Conservation (phyloP, 495 filamentous ascomycete genomes). For the Aspergillus nanangensis region DNA sequence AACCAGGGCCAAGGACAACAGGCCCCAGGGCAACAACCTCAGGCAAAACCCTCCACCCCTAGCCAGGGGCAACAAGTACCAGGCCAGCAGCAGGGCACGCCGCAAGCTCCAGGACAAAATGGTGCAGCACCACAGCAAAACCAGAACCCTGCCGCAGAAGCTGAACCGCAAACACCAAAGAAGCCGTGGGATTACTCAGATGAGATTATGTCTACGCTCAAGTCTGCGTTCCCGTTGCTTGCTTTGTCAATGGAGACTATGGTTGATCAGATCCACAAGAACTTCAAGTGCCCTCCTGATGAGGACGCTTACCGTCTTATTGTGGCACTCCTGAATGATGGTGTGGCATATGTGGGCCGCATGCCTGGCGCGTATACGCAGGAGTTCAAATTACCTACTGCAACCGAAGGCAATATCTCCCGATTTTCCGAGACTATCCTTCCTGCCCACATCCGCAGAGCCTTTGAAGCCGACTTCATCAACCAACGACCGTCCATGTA, state of each 20-base stretch:
- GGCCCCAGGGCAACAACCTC: slow-evolving; percentile 20
- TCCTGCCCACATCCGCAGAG: slow-evolving; percentile 83
- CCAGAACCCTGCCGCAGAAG: slow-evolving; percentile 16
- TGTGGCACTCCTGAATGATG: slow-evolving; percentile 93
- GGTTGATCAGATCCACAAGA: slow-evolving; percentile 96
- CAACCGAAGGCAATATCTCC: slow-evolving; percentile 93
- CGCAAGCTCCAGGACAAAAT: slow-evolving; percentile 39
- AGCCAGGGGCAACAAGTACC: slow-evolving; percentile 27
- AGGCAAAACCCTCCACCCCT: slow-evolving; percentile 20
- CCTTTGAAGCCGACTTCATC: slow-evolving; percentile 96
- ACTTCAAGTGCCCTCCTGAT: slow-evolving; percentile 97
- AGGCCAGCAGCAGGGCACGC: slow-evolving; percentile 30
- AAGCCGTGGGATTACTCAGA: slow-evolving; percentile 95
- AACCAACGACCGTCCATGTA: slow-evolving; percentile 88
- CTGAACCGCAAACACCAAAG: slow-evolving; percentile 50
- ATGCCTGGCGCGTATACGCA: slow-evolving; percentile 80
- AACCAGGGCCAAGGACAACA: slow-evolving; percentile 16
- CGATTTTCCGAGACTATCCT: slow-evolving; percentile 95
- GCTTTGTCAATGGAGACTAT: slow-evolving; percentile 98
- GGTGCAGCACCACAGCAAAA: slow-evolving; percentile 23
- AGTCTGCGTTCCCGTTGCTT: slow-evolving; percentile 93
- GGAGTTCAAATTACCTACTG: slow-evolving; percentile 82
- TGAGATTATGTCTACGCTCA: slow-evolving; percentile 88
- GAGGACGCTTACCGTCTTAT: slow-evolving; percentile 99
- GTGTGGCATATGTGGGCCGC: slow-evolving; percentile 79